These are phyloP conservation scores for Chaetoscypha palmicola DNA, from an alignment of 2,329 filamentous ascomycete genomes.

Conservation along the genomic window DNA sequence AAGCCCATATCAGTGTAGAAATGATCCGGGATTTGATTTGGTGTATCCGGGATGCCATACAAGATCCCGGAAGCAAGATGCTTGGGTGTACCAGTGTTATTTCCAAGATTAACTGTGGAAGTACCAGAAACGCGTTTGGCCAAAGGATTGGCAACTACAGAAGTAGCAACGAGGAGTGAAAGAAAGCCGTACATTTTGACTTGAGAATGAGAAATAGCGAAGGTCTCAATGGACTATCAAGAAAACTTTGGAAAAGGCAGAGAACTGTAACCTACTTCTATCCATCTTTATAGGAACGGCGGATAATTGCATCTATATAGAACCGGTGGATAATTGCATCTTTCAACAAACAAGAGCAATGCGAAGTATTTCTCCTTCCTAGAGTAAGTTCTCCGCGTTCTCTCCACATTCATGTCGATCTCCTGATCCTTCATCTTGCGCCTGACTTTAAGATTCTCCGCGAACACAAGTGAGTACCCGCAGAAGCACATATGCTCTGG, in stretches of 20 bases:
- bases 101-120: conserved; percentile 28
- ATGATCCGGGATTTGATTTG: conserved; percentile 34
- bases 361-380: not conserved
- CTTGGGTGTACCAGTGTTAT: conserved; percentile 29
- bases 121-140: conserved; percentile 16
- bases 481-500: too few relatives aligned
- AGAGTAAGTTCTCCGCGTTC: not conserved
- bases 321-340: not conserved
- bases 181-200: conserved; percentile 7
- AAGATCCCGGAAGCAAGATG: conserved; percentile 37
- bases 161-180: conserved; percentile 9
- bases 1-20: conserved; percentile 37
- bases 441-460: not conserved
- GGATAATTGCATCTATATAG: too few relatives aligned
- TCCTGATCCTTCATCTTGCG: not conserved
- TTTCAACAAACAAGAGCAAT: not conserved
- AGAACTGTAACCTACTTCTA: too few relatives aligned
- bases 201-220: too few relatives aligned
- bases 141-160: conserved; percentile 11
- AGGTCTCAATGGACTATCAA: not conserved
- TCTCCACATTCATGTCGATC: not conserved
- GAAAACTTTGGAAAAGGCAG: too few relatives aligned
- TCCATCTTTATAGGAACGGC: too few relatives aligned
- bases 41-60: conserved; percentile 37
- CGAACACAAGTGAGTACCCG: too few relatives aligned